Conservation (phyloP, 2,329 filamentous ascomycete species). For the Gnomoniopsis smithogilvyi region DNA sequence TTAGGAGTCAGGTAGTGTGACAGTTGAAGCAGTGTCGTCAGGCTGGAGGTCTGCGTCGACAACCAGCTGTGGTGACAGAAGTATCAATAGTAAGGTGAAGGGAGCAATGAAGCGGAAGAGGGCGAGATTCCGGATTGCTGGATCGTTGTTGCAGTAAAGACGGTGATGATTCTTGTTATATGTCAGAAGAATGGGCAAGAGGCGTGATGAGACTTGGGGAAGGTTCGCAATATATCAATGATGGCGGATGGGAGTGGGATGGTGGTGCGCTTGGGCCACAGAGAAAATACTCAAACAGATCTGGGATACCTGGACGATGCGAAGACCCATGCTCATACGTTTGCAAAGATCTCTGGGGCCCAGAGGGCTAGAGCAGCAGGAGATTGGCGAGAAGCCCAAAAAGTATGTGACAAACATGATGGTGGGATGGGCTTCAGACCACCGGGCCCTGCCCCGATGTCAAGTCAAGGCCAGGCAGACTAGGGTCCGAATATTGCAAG, state of each 20-base stretch:
- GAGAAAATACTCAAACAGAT: slow-evolving; percentile 7
- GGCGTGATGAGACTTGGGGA: slow-evolving; percentile 15
- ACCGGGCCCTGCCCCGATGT: not conserved
- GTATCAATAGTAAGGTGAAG: not conserved
- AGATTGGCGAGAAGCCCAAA: slow-evolving; percentile 11
- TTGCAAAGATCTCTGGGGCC: slow-evolving; percentile 8
- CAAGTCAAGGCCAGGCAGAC: not conserved
- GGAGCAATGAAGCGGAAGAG: not conserved
- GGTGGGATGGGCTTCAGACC: slow-evolving; percentile 6
- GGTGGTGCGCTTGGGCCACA: slow-evolving; percentile 8
- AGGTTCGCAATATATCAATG: slow-evolving; percentile 15
- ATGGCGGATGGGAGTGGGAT: slow-evolving; percentile 6
- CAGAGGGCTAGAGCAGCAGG: not conserved
- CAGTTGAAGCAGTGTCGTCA: slow-evolving; percentile 3
- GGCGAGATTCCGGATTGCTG: not conserved
- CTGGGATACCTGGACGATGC: slow-evolving; percentile 8
- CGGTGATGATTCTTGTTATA: not conserved
- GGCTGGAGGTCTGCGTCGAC: not conserved
- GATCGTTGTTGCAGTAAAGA: not conserved
- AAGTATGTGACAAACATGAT: slow-evolving; percentile 9
- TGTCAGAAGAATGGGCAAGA: slow-evolving; percentile 7
- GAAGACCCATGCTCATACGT: slow-evolving; percentile 9
- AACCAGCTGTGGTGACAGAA: not conserved
- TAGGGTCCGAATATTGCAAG: not conserved
- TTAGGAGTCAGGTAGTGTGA: slow-evolving; percentile 21